Evolutionary conservation across 2,329 filamentous ascomycete species (phyloP), one percentile per base, ranked within the genome.

Genomic region (Fusarium duplospermum): DNA sequence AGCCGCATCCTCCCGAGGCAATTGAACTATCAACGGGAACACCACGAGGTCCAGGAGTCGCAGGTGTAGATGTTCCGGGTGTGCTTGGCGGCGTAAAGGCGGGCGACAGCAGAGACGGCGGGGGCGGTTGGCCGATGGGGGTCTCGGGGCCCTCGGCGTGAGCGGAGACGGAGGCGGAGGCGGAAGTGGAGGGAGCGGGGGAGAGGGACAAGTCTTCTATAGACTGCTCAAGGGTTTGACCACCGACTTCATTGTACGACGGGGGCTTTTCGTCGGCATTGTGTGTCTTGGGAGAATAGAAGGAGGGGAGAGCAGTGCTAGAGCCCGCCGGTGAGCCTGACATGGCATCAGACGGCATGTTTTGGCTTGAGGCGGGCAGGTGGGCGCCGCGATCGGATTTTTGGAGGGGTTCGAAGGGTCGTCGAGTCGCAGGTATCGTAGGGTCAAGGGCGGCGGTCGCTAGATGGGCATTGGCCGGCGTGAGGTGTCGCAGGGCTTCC

Each of bases 81-180:
- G 91, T 92, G 10, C 87, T 85, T 35, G 93, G 92, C 16, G 93
- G 93, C 8, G 92, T 95, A 83, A 94, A 98, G 74, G 93, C 93
- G 60, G 93, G 94, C 81, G 96, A 98, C 72, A 98, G 92, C 57
- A 96, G 91, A 5, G 94, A 94, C 6, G 91, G 88, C 16, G 87
- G 89, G 33, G 87, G 87, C 18, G 71, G 75, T 58, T 77, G 77
- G 45, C 72, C 69, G 67, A 69, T 70, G 68, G 76, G 71, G 29
- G 73, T 75, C 42, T 67, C 66, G 68, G 65, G 71, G 56, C 66
- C 67, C 58, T 72, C 70, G 68, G 63, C 31, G 69, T 62, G 64
- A 33, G 64, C 54, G 68, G 66, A 69, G 59, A 54, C 52, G 67
- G 61, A 59, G 65, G 68, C 67, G 69, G 67, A 71, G 58, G 69